phyloP scores from a whole-genome alignment of 2,329 filamentous ascomycete species.

The Xylaria multiplex region DNA sequence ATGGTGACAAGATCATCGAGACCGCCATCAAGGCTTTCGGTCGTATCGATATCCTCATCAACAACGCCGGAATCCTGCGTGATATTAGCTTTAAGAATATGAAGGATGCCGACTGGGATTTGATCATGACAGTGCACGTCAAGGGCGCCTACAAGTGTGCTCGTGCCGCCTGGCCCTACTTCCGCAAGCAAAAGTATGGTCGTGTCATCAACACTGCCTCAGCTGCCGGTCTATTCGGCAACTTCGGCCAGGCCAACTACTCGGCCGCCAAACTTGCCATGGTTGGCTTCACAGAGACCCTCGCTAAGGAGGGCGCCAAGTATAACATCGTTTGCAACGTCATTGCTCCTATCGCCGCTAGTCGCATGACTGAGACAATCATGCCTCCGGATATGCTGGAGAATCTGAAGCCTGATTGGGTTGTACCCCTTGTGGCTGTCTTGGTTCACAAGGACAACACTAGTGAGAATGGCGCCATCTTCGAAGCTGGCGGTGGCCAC shows the following conservation, averaged over 20 bases:
- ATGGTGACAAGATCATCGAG: conserved; percentile 93
- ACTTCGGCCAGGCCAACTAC: conserved; percentile 96
- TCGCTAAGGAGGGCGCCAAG: conserved; percentile 96
- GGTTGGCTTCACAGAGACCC: conserved; percentile 96
- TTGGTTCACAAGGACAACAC: conserved; percentile 88
- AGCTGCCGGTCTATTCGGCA: conserved; percentile 94
- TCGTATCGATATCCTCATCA: conserved; percentile 93
- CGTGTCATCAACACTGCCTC: conserved; percentile 96
- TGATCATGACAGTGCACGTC: conserved; percentile 92
- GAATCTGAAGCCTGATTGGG: conserved; percentile 90
- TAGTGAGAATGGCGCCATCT: conserved; percentile 86
- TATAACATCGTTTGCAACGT: conserved; percentile 98
- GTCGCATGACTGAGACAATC: conserved; percentile 93
- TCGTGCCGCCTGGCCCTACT: conserved; percentile 94
- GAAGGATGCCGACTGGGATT: conserved; percentile 95
- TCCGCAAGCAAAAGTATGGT: conserved; percentile 98
- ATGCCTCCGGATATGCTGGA: conserved; percentile 94
- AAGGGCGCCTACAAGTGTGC: conserved; percentile 95
- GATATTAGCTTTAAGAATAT: conserved; percentile 99
- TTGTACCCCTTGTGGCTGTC: conserved; percentile 90
- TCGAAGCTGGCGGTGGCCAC: conserved; percentile 92
- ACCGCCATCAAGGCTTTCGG: conserved; percentile 83
- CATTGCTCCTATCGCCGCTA: conserved; percentile 94
- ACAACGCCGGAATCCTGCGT: conserved; percentile 95
- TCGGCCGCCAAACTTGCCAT: conserved; percentile 95